Evolutionary conservation across 805 yeast species (phyloP), one percentile per base, ranked within the genome.

Genomic region (Candida quercuum): DNA sequence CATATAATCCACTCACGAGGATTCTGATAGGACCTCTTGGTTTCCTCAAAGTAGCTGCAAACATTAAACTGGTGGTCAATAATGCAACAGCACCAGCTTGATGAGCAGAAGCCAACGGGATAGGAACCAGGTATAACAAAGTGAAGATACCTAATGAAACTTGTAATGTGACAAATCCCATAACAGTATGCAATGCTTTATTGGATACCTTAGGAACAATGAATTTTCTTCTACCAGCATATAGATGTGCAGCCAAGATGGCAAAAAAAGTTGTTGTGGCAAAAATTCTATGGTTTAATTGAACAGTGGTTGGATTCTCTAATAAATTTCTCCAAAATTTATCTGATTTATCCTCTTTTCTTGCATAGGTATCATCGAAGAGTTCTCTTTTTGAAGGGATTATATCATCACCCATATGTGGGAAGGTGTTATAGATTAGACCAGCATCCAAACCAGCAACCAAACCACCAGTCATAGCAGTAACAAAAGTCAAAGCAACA

Each of bases 361-460:
- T 72, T 3, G 95, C 71, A 57, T 69, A 93, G 15, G 73, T 71
- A 5, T 82, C 78, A 33, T 85, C 83, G 69, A 89, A 75, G 35
- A 93, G 66, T 59, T 93, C 99, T 45, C 72, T 64, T n/a, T 56
- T 61, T 14, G 84, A 73, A 9, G 99, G 99, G 27, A 84, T 46
- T 64, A 74, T 72, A 28, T 74, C 76, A 35, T 86, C 86, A 29
- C 98, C 98, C 99, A 93, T 93, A 52, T 81, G 85, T 23, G 99
- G 99, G 74, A 88, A 93, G 4, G 94, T 82, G 61, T 93, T 93
- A 63, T 93, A 93, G 48, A 93, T 88, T 61, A 89, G 69, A 35
- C 99, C 99, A 3, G 99, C 99, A 63, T 93, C 99, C 38, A 93
- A 69, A 8, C 99, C 99, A 13, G 99, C 99, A 32, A 93, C 99